Evolutionary conservation across 1,284 basidiomycete species (phyloP), one percentile per base, ranked within the genome.

Genomic region (Boletus sp.): DNA sequence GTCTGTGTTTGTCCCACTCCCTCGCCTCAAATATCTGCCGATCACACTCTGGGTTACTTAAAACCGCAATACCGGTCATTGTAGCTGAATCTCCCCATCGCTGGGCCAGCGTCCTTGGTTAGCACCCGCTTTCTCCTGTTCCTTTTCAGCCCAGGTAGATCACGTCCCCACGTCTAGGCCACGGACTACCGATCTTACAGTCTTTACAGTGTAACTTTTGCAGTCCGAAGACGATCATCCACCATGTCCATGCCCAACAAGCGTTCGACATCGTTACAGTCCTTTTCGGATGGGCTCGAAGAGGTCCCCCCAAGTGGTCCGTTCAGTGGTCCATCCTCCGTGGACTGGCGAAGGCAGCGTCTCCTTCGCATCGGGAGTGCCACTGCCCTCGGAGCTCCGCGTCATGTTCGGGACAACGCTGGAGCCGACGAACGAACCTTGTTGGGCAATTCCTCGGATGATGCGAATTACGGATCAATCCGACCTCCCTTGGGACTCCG

Each of bases 291-390:
- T 27, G 19, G 51, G 17, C 27, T 17, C 27, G 36, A 52, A 22
- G 53, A 53, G 25, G 17, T 20, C n/a, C 50, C 48, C 0, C 59
- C 57, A 6, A 49, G 54, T 13, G 65, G 63, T 30, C 65, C 62
- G 1, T 52, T 67, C 36, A 51, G 56, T 39, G 52, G 45, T 2
- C 64, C 67, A 8, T 67, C 67, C 26, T 51, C 66, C 17, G 57
- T 63, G 17, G 54, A 59, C 29, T 66, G 63, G 57, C 63, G 61
- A 41, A 55, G 66, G 41, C 52, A 57, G 12, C 66, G 67, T 10
- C 52, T 69, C 10, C 65, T 69, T 26, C 55, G 47, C 35, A 66
- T 68, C 35, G 59, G 65, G 8, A 57, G 22, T 20, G 32, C 16
- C 16, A 25, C 14, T 13, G 5, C 25, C 4, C 27, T 26, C 17